Percentiles rank a stretch among this genome's conserved stretches.
phyloP scores from a whole-genome alignment of 306 rosid genomes.

The Gleditsia sinensis region DNA sequence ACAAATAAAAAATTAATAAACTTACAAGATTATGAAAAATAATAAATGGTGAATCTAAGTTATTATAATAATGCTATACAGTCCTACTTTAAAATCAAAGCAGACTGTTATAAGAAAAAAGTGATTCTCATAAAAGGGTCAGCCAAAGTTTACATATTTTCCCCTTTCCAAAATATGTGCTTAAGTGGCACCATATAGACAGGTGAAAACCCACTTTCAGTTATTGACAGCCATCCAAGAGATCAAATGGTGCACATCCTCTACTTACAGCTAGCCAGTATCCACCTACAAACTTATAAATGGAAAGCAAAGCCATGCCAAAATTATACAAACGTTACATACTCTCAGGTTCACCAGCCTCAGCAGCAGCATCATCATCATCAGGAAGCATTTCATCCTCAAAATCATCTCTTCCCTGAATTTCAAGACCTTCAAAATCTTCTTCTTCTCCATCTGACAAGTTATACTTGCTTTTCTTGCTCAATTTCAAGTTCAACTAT shows the following conservation, averaged over 20 bases:
- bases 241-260: neutral
- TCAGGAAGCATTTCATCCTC: slow-evolving; percentile 67
- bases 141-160: neutral
- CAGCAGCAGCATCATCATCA: slow-evolving; percentile 46
- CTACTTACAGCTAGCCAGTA: neutral
- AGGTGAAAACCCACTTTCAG: neutral
- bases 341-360: slow-evolving; percentile 41
- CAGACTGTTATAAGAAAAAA: neutral
- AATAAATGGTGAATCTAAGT: neutral
- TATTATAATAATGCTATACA: neutral
- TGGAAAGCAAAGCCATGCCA: neutral
- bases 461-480: slow-evolving; percentile 76
- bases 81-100: neutral
- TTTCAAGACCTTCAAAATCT: slow-evolving; percentile 58
- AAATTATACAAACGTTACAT: slow-evolving; percentile 14
- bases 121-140: neutral
- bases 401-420: slow-evolving; percentile 72
- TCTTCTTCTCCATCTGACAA: slow-evolving; percentile 82
- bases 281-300: neutral
- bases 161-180: neutral
- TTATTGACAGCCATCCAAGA: neutral
- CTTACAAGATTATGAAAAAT: neutral
- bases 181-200: neutral
- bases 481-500: slow-evolving; percentile 64
- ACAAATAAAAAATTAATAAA: neutral